Percentiles rank a stretch among this genome's conserved stretches.
Evolutionary conservation across 169 alveolate genomes (phyloP).

Genomic region (Plasmodium berghei): DNA sequence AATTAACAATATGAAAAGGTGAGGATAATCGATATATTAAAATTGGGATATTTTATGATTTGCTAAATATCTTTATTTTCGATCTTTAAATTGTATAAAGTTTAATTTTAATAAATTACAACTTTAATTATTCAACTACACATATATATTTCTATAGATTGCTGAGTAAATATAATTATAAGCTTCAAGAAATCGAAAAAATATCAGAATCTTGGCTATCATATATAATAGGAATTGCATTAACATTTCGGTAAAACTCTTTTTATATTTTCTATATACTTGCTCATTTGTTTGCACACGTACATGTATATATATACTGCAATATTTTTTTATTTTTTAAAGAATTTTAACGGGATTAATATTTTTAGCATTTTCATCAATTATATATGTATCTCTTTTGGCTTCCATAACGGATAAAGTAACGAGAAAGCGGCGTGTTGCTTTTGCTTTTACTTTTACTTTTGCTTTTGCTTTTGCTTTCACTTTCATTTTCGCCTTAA

Average conservation of each 20-base stretch:
- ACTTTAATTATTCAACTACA: background rate
- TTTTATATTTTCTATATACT: background rate
- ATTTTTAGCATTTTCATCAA: constrained; percentile 74
- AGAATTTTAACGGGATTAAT: constrained; percentile 80
- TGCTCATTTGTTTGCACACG: background rate
- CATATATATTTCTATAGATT: constrained; percentile 27
- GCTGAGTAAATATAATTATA: constrained; percentile 78
- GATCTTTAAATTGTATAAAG: too few species aligned
- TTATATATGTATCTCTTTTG: constrained; percentile 79
- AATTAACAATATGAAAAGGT: constrained; percentile 64
- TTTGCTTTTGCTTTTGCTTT: background rate
- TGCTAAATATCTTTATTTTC: too few species aligned
- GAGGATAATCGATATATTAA: background rate
- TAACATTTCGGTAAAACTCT: constrained; percentile 37
- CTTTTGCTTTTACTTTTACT: too few species aligned
- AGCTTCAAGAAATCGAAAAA: constrained; percentile 75
- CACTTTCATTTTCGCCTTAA: background rate
- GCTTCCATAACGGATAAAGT: constrained; percentile 71
- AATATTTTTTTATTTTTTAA: constrained; percentile 65
- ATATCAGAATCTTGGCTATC: constrained; percentile 75
- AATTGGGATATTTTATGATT: background rate
- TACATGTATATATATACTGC: background rate
- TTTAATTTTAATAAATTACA: too few species aligned
- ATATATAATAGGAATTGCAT: constrained; percentile 47
- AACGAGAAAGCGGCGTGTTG: background rate